Conservation (phyloP, 306 rosid genomes). For the Medicago ruthenica region DNA sequence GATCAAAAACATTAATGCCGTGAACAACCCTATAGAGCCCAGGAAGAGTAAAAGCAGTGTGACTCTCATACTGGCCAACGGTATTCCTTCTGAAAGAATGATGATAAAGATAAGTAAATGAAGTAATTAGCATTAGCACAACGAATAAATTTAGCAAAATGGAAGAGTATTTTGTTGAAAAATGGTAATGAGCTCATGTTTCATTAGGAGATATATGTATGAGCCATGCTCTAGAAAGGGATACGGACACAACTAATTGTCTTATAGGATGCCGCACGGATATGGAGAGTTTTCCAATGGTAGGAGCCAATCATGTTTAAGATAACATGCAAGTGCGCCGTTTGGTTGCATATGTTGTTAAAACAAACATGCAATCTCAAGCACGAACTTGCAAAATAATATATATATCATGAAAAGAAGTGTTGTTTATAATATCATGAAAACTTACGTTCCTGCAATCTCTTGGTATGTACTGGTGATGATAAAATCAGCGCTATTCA, state of each 20-base stretch:
- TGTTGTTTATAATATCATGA: neutral
- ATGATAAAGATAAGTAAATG: constrained; percentile 19
- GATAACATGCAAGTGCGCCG: neutral
- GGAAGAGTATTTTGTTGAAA: constrained; percentile 14
- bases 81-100: constrained; percentile 78
- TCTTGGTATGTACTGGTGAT: constrained; percentile 92
- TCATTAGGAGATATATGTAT: constrained; percentile 8
- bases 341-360: neutral
- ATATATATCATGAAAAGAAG: no score
- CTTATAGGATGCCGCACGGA: neutral
- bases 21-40: constrained; percentile 93
- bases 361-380: neutral
- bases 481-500: constrained; percentile 85
- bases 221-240: neutral
- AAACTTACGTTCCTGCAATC: constrained; percentile 91
- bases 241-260: constrained; percentile 12
- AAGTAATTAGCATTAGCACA: constrained; percentile 23
- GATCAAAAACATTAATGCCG: constrained; percentile 95
- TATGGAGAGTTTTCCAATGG: neutral
- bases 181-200: constrained; percentile 8
- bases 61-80: constrained; percentile 97
- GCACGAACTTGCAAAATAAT: constrained; percentile 27
- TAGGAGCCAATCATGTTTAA: neutral
- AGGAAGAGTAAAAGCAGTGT: constrained; percentile 85
- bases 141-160: neutral